These are phyloP conservation scores for Leucocoprinus sp. DNA, from an alignment of 768 basidiomycete species.

Conservation along the genomic window DNA sequence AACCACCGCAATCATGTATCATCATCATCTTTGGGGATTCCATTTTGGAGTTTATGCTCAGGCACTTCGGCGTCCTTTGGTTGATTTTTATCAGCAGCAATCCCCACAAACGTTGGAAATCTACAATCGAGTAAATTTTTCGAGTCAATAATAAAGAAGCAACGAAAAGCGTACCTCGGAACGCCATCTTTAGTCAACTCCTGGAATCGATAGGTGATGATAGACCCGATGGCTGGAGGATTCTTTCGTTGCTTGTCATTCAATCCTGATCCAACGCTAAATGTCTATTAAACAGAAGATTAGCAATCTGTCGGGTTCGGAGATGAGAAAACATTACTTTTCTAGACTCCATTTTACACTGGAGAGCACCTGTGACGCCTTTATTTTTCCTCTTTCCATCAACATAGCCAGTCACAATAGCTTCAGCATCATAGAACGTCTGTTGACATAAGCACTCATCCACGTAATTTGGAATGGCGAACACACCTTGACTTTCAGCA, in stretches of 20 bases:
- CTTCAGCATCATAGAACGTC: slow-evolving; percentile 58
- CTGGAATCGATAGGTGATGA: slow-evolving; percentile 53
- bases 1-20: not conserved
- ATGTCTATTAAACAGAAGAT: slow-evolving; percentile 27
- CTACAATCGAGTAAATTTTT: slow-evolving; percentile 19
- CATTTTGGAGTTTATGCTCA: slow-evolving; percentile 13
- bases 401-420: slow-evolving; percentile 48
- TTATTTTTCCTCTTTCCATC: slow-evolving; percentile 44
- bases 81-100: slow-evolving; percentile 42
- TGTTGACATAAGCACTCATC: slow-evolving; percentile 11
- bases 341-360: slow-evolving; percentile 52
- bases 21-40: not conserved
- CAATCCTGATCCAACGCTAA: slow-evolving; percentile 50
- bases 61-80: slow-evolving; percentile 52
- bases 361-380: slow-evolving; percentile 41
- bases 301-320: not conserved
- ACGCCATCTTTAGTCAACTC: slow-evolving; percentile 49
- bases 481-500: slow-evolving; percentile 47
- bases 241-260: slow-evolving; percentile 43
- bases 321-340: slow-evolving; percentile 31
- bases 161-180: slow-evolving; percentile 32
- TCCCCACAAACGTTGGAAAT: slow-evolving; percentile 47
- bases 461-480: not conserved
- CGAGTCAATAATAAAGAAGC: not conserved
- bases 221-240: slow-evolving; percentile 47